phyloP scores from a whole-genome alignment of 179 eudicot species.

The Carnegiea gigantea region DNA sequence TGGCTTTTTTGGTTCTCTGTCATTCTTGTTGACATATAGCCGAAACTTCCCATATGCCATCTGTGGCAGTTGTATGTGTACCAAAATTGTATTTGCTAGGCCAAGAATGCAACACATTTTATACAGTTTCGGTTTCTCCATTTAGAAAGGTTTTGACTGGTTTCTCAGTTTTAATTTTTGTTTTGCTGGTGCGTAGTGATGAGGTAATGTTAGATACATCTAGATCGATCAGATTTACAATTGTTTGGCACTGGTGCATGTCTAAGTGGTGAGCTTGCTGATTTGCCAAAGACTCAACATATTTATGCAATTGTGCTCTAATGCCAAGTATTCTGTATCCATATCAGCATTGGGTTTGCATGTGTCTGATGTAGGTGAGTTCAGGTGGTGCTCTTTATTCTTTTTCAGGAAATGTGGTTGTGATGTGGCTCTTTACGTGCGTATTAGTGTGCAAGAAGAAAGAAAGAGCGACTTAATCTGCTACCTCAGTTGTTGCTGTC shows the following conservation, averaged over 20 bases:
- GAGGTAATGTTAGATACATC: background rate
- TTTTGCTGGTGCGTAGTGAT: background rate
- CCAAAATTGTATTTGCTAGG: constrained; percentile 4
- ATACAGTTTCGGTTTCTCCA: background rate
- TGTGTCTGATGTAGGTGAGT: background rate
- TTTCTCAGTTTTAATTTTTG: background rate
- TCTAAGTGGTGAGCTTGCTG: background rate
- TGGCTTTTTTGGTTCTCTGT: background rate
- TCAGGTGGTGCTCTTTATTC: background rate
- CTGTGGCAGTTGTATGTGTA: background rate
- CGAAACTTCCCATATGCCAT: background rate
- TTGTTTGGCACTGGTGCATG: background rate
- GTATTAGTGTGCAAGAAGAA: background rate
- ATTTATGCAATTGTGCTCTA: background rate
- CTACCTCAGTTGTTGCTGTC: background rate
- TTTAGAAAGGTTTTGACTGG: background rate
- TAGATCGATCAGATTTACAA: background rate
- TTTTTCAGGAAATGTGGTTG: background rate
- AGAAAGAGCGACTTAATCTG: background rate
- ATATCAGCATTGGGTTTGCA: background rate
- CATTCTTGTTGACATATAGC: background rate
- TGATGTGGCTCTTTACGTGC: background rate
- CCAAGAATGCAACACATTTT: background rate
- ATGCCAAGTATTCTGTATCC: background rate
- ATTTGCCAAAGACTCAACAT: background rate